Percentiles rank a stretch among this genome's conserved stretches.
phyloP scores from a whole-genome alignment of 2,329 filamentous ascomycete species.

The Fonsecaea multimorphosa region DNA sequence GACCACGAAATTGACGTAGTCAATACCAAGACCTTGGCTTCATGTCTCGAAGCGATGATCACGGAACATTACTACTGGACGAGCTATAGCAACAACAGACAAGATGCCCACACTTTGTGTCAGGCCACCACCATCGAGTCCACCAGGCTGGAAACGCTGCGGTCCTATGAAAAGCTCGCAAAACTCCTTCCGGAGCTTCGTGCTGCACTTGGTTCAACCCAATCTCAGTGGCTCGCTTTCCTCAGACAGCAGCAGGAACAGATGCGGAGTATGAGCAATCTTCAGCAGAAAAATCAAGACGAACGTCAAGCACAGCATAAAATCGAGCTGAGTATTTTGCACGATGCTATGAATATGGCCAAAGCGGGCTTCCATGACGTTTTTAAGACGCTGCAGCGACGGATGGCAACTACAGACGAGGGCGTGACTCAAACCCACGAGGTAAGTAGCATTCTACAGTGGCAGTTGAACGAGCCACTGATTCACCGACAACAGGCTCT shows the following conservation, averaged over 20 bases:
- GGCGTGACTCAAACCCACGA: slow-evolving; percentile 23
- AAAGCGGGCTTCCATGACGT: slow-evolving; percentile 25
- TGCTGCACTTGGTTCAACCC: slow-evolving; percentile 21
- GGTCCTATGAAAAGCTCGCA: slow-evolving; percentile 33
- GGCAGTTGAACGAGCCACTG: background rate
- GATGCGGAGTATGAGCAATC: slow-evolving; percentile 15
- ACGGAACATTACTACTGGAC: slow-evolving; percentile 66
- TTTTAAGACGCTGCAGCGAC: slow-evolving; percentile 22
- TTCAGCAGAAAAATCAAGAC: slow-evolving; percentile 25
- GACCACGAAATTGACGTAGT: slow-evolving; percentile 38
- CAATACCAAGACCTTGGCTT: slow-evolving; percentile 45
- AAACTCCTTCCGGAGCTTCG: slow-evolving; percentile 34
- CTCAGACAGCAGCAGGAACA: slow-evolving; percentile 29
- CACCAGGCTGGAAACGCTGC: slow-evolving; percentile 31
- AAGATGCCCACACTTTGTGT: slow-evolving; percentile 68
- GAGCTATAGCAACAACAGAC: slow-evolving; percentile 67
- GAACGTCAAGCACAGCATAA: slow-evolving; percentile 25
- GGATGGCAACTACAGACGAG: slow-evolving; percentile 20
- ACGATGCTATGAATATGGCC: slow-evolving; percentile 22
- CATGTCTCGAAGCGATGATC: slow-evolving; percentile 62
- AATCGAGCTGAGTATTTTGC: slow-evolving; percentile 19
- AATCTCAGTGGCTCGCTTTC: slow-evolving; percentile 30
- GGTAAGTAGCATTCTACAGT: slow-evolving; percentile 10
- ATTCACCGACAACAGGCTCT: slow-evolving; percentile 21
- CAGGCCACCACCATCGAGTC: slow-evolving; percentile 56